Conservation (phyloP, 2,329 filamentous ascomycete species). For the Sphaerulina musiva region DNA sequence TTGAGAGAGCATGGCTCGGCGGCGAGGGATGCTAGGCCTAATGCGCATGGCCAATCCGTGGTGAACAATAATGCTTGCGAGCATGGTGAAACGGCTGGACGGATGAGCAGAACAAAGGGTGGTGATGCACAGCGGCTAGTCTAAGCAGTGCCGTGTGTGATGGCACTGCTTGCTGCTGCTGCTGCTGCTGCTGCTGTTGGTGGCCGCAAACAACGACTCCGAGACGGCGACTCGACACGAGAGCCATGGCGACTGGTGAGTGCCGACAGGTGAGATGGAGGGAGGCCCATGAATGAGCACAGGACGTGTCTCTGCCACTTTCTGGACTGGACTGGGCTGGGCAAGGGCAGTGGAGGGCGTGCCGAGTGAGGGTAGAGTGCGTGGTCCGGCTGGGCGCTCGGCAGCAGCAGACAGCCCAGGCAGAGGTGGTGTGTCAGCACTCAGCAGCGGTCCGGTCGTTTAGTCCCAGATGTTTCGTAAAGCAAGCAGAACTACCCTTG, state of each 20-base stretch:
- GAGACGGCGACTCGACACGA: background rate
- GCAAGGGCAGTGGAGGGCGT: background rate
- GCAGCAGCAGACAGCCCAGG: background rate
- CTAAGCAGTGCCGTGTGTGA: constrained; percentile 3
- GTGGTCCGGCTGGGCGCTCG: background rate
- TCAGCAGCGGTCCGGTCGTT: background rate
- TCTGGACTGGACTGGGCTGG: too few species aligned
- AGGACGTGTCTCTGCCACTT: background rate
- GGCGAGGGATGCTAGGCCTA: constrained; percentile 13
- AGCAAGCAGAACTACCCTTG: background rate
- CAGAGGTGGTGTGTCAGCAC: background rate
- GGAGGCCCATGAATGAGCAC: background rate
- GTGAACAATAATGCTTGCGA: constrained; percentile 11
- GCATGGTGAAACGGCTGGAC: constrained; percentile 15
- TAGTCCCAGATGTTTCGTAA: constrained; percentile 1
- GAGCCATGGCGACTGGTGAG: background rate
- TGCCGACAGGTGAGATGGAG: background rate
- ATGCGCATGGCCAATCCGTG: constrained; percentile 3
- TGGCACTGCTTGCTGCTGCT: background rate
- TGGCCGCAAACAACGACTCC: constrained; percentile 7
- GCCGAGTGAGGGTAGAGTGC: too few species aligned
- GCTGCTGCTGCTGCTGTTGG: background rate
- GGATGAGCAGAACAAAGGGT: constrained; percentile 6
- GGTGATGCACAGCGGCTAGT: constrained; percentile 1
- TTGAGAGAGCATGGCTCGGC: constrained; percentile 4